phyloP scores from a whole-genome alignment of 2,329 filamentous ascomycete genomes.

The Dactylellina sp. region DNA sequence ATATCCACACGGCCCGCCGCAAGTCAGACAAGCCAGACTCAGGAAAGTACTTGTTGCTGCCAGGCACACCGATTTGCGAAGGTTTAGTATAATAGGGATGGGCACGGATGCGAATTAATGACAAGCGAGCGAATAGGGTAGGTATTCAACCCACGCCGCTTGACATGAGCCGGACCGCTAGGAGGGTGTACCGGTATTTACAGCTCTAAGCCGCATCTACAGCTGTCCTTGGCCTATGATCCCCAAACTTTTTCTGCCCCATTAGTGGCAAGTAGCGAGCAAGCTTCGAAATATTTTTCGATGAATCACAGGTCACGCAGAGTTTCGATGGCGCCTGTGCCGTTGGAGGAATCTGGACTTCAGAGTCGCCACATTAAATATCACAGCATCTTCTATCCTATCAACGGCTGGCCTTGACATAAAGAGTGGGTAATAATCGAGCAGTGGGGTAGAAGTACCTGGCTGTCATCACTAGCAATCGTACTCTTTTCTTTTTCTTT shows the following conservation, averaged over 20 bases:
- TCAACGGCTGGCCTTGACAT: neutral
- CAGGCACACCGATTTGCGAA: constrained; percentile 10
- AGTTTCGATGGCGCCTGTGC: constrained; percentile 18
- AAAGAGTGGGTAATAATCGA: neutral
- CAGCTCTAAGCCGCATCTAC: constrained; percentile 5
- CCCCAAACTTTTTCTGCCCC: neutral
- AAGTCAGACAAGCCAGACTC: neutral
- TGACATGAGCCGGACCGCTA: constrained; percentile 2
- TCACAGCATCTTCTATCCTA: neutral
- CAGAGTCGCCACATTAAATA: neutral
- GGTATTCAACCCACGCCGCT: constrained; percentile 15
- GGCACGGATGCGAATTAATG: constrained; percentile 3
- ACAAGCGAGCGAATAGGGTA: constrained; percentile 9
- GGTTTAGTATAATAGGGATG: neutral
- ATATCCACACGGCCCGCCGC: constrained; percentile 2
- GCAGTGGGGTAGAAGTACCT: neutral
- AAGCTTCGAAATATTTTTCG: neutral
- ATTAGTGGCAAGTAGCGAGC: neutral
- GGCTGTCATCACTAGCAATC: neutral
- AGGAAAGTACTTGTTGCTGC: constrained; percentile 9
- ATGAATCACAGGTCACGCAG: constrained; percentile 18
- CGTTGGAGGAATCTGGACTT: neutral
- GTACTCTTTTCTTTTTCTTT: too few species aligned
- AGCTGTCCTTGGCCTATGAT: neutral
- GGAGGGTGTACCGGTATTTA: neutral